These are phyloP conservation scores for Malus asiatica DNA, from an alignment of 306 rosid genomes.

Conservation along the genomic window DNA sequence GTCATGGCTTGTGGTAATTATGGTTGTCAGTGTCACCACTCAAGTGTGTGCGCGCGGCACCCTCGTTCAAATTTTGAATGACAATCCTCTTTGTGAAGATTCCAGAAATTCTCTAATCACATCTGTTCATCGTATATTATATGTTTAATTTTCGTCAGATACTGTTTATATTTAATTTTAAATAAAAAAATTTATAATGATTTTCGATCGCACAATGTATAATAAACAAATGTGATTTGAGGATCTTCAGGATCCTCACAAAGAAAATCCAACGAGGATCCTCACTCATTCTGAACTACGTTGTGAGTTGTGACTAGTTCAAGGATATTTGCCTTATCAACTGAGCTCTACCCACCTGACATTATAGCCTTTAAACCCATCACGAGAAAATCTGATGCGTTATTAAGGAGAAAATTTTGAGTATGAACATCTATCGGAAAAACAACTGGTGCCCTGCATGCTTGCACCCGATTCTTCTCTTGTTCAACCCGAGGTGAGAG, in stretches of 20 bases:
- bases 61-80: not conserved
- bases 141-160: fast-evolving
- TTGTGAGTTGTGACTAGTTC: too few relatives aligned
- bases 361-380: not conserved
- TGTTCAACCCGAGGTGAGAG: not conserved
- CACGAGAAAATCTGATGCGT: not conserved
- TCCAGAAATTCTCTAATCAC: fast-evolving
- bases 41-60: not conserved
- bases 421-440: not conserved
- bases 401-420: too few relatives aligned
- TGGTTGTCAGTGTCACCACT: not conserved
- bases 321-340: not conserved
- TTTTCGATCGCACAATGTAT: too few relatives aligned
- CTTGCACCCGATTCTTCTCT: not conserved
- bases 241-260: fast-evolving
- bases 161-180: too few relatives aligned
- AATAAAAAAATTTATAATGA: too few relatives aligned
- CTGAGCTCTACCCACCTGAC: not conserved
- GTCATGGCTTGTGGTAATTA: not conserved
- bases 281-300: too few relatives aligned
- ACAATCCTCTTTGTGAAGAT: too few relatives aligned
- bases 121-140: fast-evolving
- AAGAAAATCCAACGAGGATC: fast-evolving
- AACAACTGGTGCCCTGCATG: not conserved
- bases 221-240: fast-evolving